Conservation (phyloP, 345 rosid genomes). For the Rhodamnia argentea region DNA sequence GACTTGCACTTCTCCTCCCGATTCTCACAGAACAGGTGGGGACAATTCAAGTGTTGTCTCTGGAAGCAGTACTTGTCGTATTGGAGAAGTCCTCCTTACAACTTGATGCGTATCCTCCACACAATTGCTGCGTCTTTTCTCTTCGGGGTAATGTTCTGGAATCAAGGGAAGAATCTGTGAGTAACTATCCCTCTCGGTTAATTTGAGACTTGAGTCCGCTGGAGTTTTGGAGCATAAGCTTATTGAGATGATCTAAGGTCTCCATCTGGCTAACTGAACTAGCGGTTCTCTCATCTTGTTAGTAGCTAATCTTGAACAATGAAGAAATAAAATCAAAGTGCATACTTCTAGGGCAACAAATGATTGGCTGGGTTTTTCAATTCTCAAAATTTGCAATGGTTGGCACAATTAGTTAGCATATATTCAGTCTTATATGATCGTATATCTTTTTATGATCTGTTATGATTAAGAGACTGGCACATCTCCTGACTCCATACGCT, state of each 20-base stretch:
- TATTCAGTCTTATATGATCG: not conserved
- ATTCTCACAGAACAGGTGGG: constrained; percentile 54
- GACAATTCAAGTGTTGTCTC: constrained; percentile 57
- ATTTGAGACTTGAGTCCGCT: too few relatives aligned
- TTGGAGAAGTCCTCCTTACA: constrained; percentile 84
- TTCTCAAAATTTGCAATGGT: not conserved
- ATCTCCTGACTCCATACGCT: not conserved
- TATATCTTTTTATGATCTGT: not conserved
- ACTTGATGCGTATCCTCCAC: constrained; percentile 34
- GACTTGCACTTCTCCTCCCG: constrained; percentile 47
- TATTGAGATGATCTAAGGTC: too few relatives aligned
- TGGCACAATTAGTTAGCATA: not conserved
- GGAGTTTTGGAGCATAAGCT: too few relatives aligned
- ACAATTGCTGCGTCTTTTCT: constrained; percentile 24
- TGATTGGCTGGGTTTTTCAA: not conserved
- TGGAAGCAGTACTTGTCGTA: constrained; percentile 73
- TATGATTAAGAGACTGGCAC: not conserved
- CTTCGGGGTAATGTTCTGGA: constrained; percentile 58
- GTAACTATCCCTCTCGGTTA: not conserved
- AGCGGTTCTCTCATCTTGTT: too few relatives aligned
- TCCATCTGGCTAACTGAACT: too few relatives aligned
- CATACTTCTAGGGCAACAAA: not conserved
- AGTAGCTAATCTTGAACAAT: too few relatives aligned
- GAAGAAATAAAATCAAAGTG: not conserved
- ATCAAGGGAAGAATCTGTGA: constrained; percentile 60